These are phyloP conservation scores for Globisporangium acanthophoron DNA, from an alignment of 352 stramenopile species.

Conservation along the genomic window DNA sequence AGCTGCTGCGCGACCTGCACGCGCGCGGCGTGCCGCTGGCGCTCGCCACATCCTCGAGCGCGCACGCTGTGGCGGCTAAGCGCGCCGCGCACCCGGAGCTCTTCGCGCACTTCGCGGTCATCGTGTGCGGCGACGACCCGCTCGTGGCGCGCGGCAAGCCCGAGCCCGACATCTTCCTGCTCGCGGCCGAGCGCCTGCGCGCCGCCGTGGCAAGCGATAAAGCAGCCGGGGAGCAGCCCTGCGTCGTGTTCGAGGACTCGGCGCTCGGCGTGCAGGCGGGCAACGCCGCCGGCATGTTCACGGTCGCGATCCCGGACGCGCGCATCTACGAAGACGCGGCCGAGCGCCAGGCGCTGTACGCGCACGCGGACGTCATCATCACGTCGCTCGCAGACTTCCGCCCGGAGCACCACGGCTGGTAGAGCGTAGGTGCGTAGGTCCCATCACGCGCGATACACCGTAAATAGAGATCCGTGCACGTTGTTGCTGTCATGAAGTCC, in stretches of 20 bases:
- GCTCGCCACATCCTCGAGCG: slow-evolving; percentile 67
- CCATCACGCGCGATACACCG: neutral
- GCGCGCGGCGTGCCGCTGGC: slow-evolving; percentile 53
- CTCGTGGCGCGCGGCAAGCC: slow-evolving; percentile 67
- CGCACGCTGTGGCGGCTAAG: slow-evolving; percentile 59
- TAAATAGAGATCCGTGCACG: neutral
- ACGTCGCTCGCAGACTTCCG: slow-evolving; percentile 58
- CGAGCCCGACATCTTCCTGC: slow-evolving; percentile 77
- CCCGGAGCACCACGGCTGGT: slow-evolving; percentile 47
- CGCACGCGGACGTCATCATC: slow-evolving; percentile 57
- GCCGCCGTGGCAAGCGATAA: slow-evolving; percentile 15
- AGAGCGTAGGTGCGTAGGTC: neutral
- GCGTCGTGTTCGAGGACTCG: slow-evolving; percentile 78
- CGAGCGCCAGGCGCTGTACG: slow-evolving; percentile 41
- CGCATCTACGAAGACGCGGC: slow-evolving; percentile 50
- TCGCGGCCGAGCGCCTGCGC: slow-evolving; percentile 50
- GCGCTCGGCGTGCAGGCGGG: slow-evolving; percentile 57
- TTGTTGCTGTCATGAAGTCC: neutral
- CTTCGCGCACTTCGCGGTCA: slow-evolving; percentile 69
- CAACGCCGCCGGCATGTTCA: slow-evolving; percentile 61
- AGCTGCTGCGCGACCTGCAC: slow-evolving; percentile 41
- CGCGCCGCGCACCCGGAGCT: slow-evolving; percentile 57
- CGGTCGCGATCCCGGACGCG: slow-evolving; percentile 62
- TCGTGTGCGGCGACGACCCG: slow-evolving; percentile 74
- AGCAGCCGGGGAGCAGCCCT: slow-evolving; percentile 19